These are phyloP conservation scores for Suillus sp. DNA, from an alignment of 768 basidiomycete species.

Conservation along the genomic window DNA sequence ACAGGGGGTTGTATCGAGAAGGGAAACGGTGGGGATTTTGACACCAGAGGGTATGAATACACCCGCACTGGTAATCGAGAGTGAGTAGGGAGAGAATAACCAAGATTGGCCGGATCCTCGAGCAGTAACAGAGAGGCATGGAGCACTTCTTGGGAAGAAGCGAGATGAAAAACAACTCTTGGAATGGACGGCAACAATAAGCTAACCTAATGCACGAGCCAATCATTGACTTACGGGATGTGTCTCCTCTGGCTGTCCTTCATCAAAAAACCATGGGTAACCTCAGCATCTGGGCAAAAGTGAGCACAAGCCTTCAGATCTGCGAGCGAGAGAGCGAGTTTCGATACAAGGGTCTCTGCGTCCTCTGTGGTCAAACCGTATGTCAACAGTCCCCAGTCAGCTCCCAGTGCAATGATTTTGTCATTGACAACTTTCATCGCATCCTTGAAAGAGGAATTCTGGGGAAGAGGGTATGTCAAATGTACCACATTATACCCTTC, in stretches of 20 bases:
- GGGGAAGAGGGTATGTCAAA: slow-evolving; percentile 27
- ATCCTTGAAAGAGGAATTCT: slow-evolving; percentile 19
- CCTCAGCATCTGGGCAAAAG: slow-evolving; percentile 34
- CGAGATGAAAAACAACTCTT: slow-evolving; percentile 39
- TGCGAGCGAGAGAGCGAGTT: slow-evolving; percentile 13
- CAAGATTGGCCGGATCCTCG: slow-evolving; percentile 26
- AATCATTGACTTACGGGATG: slow-evolving; percentile 30
- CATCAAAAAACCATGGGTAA: slow-evolving; percentile 29
- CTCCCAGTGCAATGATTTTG: slow-evolving; percentile 15
- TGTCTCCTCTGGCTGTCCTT: slow-evolving; percentile 24
- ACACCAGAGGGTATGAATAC: slow-evolving; percentile 40
- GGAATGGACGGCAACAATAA: slow-evolving; percentile 4
- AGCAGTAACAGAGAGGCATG: slow-evolving; percentile 32
- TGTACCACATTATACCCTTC: slow-evolving; percentile 43
- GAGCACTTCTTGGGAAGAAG: slow-evolving; percentile 38
- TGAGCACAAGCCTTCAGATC: slow-evolving; percentile 37
- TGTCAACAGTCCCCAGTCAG: slow-evolving; percentile 33
- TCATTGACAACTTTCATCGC: slow-evolving; percentile 21
- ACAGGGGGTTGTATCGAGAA: slow-evolving; percentile 36
- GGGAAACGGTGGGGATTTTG: slow-evolving; percentile 40
- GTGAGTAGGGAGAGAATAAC: slow-evolving; percentile 27
- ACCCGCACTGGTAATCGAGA: slow-evolving; percentile 31
- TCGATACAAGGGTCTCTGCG: slow-evolving; percentile 20
- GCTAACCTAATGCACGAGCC: background rate
- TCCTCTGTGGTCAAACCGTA: slow-evolving; percentile 33